These are phyloP conservation scores for Vinca minor DNA, from an alignment of 257 asterid species.

Conservation along the genomic window DNA sequence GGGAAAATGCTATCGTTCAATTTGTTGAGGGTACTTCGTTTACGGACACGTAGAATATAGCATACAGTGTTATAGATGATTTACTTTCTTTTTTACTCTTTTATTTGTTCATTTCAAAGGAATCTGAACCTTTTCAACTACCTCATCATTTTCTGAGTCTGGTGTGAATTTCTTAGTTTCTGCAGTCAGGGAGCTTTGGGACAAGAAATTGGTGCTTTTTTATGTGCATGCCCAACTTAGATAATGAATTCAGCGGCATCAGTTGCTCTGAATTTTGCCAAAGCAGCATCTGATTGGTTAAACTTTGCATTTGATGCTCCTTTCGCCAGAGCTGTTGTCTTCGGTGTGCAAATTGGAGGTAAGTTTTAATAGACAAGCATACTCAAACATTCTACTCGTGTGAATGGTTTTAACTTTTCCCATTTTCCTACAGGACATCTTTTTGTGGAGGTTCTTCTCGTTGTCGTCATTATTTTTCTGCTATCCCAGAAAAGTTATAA, in stretches of 20 bases:
- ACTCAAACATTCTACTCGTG: background rate
- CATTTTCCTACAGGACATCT: slow-evolving; percentile 68
- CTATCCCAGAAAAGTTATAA: slow-evolving; percentile 83
- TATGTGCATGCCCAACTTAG: background rate
- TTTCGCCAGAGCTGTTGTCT: slow-evolving; percentile 73
- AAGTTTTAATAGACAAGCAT: background rate
- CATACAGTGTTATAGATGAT: background rate
- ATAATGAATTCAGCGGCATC: slow-evolving; percentile 38
- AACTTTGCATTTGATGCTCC: slow-evolving; percentile 54
- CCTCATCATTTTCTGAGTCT: background rate
- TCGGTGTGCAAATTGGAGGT: slow-evolving; percentile 93
- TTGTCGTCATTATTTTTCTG: slow-evolving; percentile 74
- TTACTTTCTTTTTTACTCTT: background rate
- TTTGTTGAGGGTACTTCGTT: background rate
- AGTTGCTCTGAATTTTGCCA: slow-evolving; percentile 36
- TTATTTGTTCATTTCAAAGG: background rate
- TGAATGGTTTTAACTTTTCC: slow-evolving; percentile 6
- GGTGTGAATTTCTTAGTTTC: background rate
- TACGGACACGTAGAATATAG: background rate
- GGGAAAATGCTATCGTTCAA: background rate
- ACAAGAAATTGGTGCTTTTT: background rate
- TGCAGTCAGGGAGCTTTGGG: slow-evolving; percentile 2
- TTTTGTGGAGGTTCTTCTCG: slow-evolving; percentile 81
- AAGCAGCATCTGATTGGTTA: slow-evolving; percentile 68
- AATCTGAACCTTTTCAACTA: background rate